Evolutionary conservation across 495 filamentous ascomycete genomes (phyloP).

Genomic region (Diplogelasinospora grovesii): DNA sequence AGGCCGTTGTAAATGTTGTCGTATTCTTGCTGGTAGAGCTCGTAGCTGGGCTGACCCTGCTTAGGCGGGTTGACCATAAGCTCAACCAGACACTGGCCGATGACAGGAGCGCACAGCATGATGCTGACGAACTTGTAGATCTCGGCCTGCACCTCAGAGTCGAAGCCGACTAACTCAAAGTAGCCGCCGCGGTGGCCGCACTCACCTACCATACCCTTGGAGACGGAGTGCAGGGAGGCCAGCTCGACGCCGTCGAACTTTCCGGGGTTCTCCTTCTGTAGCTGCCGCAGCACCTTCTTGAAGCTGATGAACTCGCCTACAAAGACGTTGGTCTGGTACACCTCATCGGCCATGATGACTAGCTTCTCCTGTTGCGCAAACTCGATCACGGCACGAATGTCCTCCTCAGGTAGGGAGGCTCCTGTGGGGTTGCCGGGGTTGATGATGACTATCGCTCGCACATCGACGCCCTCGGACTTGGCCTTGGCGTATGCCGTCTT

Average conservation of each 20-base stretch:
- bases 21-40: slow-evolving; percentile 78
- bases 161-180: slow-evolving; percentile 89
- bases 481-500: slow-evolving; percentile 62
- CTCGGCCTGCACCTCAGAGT: slow-evolving; percentile 76
- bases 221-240: slow-evolving; percentile 75
- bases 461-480: slow-evolving; percentile 66
- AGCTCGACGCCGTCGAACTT: slow-evolving; percentile 84
- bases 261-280: slow-evolving; percentile 65
- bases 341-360: slow-evolving; percentile 90
- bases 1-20: slow-evolving; percentile 69
- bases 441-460: slow-evolving; percentile 90
- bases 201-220: slow-evolving; percentile 97
- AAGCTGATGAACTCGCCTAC: slow-evolving; percentile 87
- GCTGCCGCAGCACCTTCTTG: slow-evolving; percentile 77
- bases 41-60: slow-evolving; percentile 71
- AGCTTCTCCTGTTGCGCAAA: slow-evolving; percentile 81
- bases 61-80: slow-evolving; percentile 93
- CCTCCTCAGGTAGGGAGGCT: slow-evolving; percentile 67
- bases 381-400: slow-evolving; percentile 73
- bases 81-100: slow-evolving; percentile 93
- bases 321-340: slow-evolving; percentile 99
- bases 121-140: slow-evolving; percentile 99
- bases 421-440: slow-evolving; percentile 98
- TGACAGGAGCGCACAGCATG: slow-evolving; percentile 87
- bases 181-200: slow-evolving; percentile 96